Conservation (phyloP, 2,329 filamentous ascomycete species). For the Xylariaceae sp. region DNA sequence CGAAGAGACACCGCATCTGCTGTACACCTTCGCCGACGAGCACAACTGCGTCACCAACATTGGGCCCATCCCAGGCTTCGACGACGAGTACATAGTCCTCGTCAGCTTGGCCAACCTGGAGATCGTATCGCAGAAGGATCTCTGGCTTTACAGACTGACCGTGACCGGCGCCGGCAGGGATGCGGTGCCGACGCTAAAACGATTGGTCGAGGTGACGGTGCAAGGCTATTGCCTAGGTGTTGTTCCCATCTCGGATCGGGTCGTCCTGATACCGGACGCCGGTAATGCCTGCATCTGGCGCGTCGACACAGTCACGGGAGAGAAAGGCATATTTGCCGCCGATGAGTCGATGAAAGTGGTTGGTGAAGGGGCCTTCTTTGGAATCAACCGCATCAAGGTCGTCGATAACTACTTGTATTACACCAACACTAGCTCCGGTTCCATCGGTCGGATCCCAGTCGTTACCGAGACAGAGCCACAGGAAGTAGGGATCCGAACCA, state of each 20-base stretch:
- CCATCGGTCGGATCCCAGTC: conserved; percentile 26
- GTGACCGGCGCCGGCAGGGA: conserved; percentile 27
- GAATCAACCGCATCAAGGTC: conserved; percentile 28
- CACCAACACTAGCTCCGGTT: conserved; percentile 29
- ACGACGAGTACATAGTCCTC: conserved; percentile 28
- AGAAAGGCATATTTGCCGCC: conserved; percentile 19
- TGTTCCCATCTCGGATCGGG: conserved; percentile 20
- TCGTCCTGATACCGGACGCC: conserved; percentile 26
- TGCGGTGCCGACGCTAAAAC: conserved; percentile 17
- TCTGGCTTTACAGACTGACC: conserved; percentile 26
- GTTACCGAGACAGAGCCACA: conserved; percentile 14
- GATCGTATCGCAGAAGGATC: conserved; percentile 25
- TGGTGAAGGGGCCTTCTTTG: conserved; percentile 23
- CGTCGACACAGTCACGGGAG: conserved; percentile 26
- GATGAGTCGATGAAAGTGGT: conserved; percentile 24
- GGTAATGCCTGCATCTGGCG: conserved; percentile 25
- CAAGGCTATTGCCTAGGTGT: conserved; percentile 22
- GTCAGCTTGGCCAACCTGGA: conserved; percentile 26
- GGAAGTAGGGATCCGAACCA: conserved; percentile 18
- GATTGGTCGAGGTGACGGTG: conserved; percentile 19
- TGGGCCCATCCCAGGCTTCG: conserved; percentile 21
- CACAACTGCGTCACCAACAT: conserved; percentile 27
- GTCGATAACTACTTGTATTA: conserved; percentile 25
- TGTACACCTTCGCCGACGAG: conserved; percentile 24
- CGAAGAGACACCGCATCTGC: conserved; percentile 22